Base-by-base conservation (phyloP, 2,329 filamentous ascomycete species). In the Xylariaceae sp. region DNA sequence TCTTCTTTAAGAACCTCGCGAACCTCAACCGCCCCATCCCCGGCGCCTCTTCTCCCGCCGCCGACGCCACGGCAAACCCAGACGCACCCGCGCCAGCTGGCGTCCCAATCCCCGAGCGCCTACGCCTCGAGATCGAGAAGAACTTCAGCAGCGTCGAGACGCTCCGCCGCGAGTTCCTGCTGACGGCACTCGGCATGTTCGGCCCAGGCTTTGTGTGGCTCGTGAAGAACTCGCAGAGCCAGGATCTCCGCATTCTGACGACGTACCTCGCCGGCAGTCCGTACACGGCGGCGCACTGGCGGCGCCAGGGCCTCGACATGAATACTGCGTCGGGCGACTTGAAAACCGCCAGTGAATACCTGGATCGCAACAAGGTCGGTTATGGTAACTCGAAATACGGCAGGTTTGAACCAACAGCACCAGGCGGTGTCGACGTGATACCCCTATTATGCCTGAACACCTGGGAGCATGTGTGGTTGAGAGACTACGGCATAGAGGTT, bases 201-300 rank as follows among this genome's bases (percentile, higher is more conserved):
- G 93, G 91, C 41, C 90, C 91, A 0, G 93, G 93, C 51, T 97
- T 94, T 68, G 86, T 97, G 61, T 98, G 93, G 93, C 83, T 98
- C 47, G 87, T 96, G 58, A 79, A 80, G 66, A 62, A 56, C 53
- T 65, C 59, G 40, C 59, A 64, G 45, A 60, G 71, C 18, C 46
- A 45, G 16, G 65, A 70, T 24, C 74, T 73, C 68, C 81, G 83
- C 57, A 78, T 98, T 59, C 75, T 98, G 44, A 77, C 81, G 55
- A 98, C 93, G 43, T 98, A 97, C 72, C 80, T 90, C 46, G 90
- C 91, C 43, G 93, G 93, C 43, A 87, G 86, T 7, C 93, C 93
- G 4, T 93, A 91, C 66, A 79, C 87, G 3, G 83, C 80, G 48
- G 91, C 90, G 26, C 87, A 95, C 69, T 88, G 83, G 72, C 83